Percentiles rank a stretch among this genome's conserved stretches.
Evolutionary conservation across 208 protist species (phyloP).

Genomic region (Sergeia podlipaevii): DNA sequence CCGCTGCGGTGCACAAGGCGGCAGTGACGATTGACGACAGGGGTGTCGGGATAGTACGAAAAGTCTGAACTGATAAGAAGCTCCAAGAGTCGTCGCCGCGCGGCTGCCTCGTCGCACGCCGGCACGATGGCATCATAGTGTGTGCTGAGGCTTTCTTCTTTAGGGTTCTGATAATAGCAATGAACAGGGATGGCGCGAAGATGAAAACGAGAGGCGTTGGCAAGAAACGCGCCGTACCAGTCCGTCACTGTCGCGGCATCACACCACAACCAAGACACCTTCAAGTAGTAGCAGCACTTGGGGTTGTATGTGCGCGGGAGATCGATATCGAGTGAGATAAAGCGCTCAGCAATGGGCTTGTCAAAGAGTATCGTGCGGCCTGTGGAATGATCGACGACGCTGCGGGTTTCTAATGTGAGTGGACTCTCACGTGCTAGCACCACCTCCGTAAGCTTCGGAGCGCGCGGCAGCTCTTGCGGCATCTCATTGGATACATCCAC

Average conservation of each 20-base stretch:
- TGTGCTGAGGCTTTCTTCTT: constrained; percentile 21
- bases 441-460: constrained; percentile 32
- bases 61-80: constrained; percentile 33
- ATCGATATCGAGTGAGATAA: constrained; percentile 61
- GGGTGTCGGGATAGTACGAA: constrained; percentile 58
- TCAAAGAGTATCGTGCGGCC: constrained; percentile 48
- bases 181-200: constrained; percentile 60
- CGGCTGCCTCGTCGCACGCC: constrained; percentile 27
- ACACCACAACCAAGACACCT: constrained; percentile 74
- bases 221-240: constrained; percentile 70
- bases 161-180: constrained; percentile 24
- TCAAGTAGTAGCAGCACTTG: constrained; percentile 58
- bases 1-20: constrained; percentile 63
- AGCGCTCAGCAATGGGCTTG: constrained; percentile 42
- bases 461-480: constrained; percentile 16
- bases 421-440: constrained; percentile 50
- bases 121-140: constrained; percentile 32
- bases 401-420: constrained; percentile 31
- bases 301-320: constrained; percentile 49
- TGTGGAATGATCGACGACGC: constrained; percentile 51
- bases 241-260: constrained; percentile 57
- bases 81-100: constrained; percentile 40
- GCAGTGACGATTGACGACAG: constrained; percentile 60
- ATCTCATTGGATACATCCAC: constrained; percentile 23
- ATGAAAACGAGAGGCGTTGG: constrained; percentile 50